These are phyloP conservation scores for Orbilia javanica DNA, from an alignment of 2,329 filamentous ascomycete genomes.

Conservation along the genomic window DNA sequence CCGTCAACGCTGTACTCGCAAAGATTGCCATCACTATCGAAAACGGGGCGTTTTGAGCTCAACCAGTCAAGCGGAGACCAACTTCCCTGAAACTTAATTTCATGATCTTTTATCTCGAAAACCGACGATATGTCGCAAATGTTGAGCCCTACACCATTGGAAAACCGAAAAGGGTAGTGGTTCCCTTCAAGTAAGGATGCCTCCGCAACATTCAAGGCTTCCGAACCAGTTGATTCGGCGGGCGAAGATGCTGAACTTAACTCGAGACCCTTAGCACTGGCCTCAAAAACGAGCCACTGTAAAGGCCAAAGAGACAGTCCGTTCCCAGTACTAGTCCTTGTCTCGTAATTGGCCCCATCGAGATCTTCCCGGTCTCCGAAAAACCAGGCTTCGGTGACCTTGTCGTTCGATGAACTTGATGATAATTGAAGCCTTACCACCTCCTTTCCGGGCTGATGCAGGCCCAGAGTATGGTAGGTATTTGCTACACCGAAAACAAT, in stretches of 20 bases:
- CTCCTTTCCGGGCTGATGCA: constrained; percentile 11
- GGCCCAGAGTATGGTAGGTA: constrained; percentile 24
- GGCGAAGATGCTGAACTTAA: background rate
- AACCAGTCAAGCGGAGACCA: background rate
- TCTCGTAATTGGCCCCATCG: constrained; percentile 15
- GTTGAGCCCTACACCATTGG: constrained; percentile 22
- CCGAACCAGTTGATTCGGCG: background rate
- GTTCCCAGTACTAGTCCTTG: no score
- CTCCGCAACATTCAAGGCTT: background rate
- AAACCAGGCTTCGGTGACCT: constrained; percentile 32
- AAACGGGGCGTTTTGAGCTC: constrained; percentile 6
- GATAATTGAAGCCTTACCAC: constrained; percentile 6
- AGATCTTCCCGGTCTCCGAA: constrained; percentile 30
- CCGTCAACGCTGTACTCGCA: background rate
- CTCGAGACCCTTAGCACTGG: constrained; percentile 11
- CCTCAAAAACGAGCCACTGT: constrained; percentile 31
- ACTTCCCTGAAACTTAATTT: constrained; percentile 12
- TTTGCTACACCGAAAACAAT: constrained; percentile 12
- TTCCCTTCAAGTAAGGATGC: constrained; percentile 1
- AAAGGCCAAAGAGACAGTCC: constrained; percentile 39
- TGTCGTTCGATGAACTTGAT: background rate
- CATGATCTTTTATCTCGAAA: constrained; percentile 6
- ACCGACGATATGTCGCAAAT: constrained; percentile 13
- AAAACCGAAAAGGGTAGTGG: constrained; percentile 26
- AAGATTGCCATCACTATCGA: constrained; percentile 4